Conservation (phyloP, 371 early-diverging fungal species). For the Phascolomyces articulosus region DNA sequence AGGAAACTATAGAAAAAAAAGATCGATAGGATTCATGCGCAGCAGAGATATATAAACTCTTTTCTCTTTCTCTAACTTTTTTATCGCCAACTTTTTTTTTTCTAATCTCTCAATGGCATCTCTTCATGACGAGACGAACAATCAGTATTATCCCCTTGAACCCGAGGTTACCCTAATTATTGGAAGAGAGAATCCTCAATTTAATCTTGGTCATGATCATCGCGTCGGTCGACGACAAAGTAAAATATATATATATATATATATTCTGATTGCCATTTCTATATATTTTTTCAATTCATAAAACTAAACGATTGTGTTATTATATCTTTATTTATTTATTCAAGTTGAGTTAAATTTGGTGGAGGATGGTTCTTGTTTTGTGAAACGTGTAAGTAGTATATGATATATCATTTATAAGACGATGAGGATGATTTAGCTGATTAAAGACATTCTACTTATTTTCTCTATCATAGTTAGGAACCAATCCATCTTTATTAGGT, state of each 20-base stretch:
- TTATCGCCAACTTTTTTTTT: too few relatives aligned
- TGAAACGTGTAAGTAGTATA: slow-evolving; percentile 1
- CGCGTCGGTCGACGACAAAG: neutral
- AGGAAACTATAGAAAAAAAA: too few relatives aligned
- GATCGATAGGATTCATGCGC: too few relatives aligned
- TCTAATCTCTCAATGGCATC: neutral
- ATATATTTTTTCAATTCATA: too few relatives aligned
- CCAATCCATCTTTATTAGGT: slow-evolving; percentile 1
- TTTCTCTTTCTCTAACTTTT: too few relatives aligned
- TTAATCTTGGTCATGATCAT: neutral
- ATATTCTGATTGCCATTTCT: too few relatives aligned
- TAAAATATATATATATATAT: neutral
- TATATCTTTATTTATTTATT: neutral
- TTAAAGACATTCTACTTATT: too few relatives aligned
- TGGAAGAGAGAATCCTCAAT: neutral
- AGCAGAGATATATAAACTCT: too few relatives aligned
- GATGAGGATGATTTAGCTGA: too few relatives aligned
- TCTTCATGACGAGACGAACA: neutral
- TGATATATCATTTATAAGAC: neutral
- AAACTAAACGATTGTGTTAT: too few relatives aligned
- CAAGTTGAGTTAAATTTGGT: neutral
- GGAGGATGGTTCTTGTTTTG: slow-evolving; percentile 3
- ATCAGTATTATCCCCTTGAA: neutral
- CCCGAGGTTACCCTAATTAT: neutral
- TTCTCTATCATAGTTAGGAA: neutral